A percentile compares a stretch with the other conserved stretches of the same genome.
These are phyloP conservation scores for Pseudogymnoascus pannorum DNA, from an alignment of 2,329 filamentous ascomycete genomes.

Conservation along the genomic window DNA sequence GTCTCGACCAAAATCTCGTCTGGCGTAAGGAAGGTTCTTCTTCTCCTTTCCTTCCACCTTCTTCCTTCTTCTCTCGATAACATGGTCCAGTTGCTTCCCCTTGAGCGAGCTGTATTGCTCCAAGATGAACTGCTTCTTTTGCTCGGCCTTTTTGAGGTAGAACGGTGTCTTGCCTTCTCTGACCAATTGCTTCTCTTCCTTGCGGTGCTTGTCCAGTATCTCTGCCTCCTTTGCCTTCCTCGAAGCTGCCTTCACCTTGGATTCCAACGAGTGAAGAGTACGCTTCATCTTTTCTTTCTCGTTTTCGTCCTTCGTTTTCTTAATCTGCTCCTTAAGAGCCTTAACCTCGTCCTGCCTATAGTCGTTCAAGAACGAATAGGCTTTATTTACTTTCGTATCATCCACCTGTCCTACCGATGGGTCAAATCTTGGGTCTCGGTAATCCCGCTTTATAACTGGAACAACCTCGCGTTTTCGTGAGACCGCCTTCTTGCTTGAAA, in stretches of 20 bases:
- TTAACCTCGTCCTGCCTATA: slow-evolving; percentile 81
- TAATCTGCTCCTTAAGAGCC: slow-evolving; percentile 61
- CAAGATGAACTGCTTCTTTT: slow-evolving; percentile 77
- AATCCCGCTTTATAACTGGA: slow-evolving; percentile 46
- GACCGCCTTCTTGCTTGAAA: slow-evolving; percentile 77
- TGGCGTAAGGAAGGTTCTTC: slow-evolving; percentile 57
- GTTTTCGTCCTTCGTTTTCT: slow-evolving; percentile 56
- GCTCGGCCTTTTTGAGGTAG: slow-evolving; percentile 85
- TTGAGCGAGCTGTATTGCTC: slow-evolving; percentile 79
- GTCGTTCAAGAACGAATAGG: slow-evolving; percentile 81
- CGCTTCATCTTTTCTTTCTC: slow-evolving; percentile 66
- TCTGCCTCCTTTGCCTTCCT: slow-evolving; percentile 62
- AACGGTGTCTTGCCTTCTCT: slow-evolving; percentile 87
- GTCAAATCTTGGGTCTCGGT: slow-evolving; percentile 86
- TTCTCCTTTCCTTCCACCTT: slow-evolving; percentile 82
- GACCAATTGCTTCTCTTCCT: slow-evolving; percentile 76
- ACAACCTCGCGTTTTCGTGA: slow-evolving; percentile 72
- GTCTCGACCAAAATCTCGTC: slow-evolving; percentile 12
- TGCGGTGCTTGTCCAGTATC: slow-evolving; percentile 67
- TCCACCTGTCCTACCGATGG: slow-evolving; percentile 50
- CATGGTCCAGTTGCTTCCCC: slow-evolving; percentile 73
- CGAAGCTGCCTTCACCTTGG: slow-evolving; percentile 62
- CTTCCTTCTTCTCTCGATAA: slow-evolving; percentile 82
- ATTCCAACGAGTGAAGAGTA: slow-evolving; percentile 70
- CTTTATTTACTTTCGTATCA: slow-evolving; percentile 54